A percentile compares a stretch with the other conserved stretches of the same genome.
These are phyloP conservation scores for Solanum paucissectum DNA, from an alignment of 257 asterid genomes.

Conservation along the genomic window DNA sequence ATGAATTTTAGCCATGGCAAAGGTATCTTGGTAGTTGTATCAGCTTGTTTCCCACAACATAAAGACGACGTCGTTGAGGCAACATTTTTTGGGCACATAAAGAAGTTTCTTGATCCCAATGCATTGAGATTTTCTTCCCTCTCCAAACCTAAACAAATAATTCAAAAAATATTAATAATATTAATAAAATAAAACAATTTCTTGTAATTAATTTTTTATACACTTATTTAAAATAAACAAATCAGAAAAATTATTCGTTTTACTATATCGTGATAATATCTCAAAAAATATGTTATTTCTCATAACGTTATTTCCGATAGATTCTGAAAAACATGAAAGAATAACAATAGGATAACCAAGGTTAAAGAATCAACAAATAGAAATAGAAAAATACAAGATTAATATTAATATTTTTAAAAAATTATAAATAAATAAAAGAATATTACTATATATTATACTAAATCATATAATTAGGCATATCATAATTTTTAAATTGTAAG, in stretches of 20 bases:
- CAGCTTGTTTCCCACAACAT: constrained; percentile 53
- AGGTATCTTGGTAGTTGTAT: constrained; percentile 14
- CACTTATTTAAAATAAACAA: background rate
- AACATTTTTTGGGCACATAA: constrained; percentile 35
- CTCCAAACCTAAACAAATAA: constrained; percentile 37
- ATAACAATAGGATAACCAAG: background rate
- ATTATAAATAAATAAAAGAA: background rate
- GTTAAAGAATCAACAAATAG: no score
- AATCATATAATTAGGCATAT: background rate
- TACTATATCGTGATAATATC: no score
- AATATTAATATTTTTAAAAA: background rate
- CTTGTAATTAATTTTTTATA: background rate
- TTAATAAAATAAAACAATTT: background rate
- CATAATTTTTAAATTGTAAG: background rate
- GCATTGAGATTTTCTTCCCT: constrained; percentile 43
- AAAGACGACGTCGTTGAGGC: constrained; percentile 10
- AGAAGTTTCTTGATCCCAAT: constrained; percentile 78
- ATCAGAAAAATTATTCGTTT: background rate
- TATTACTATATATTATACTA: background rate
- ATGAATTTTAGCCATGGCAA: constrained; percentile 51
- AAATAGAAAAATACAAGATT: no score
- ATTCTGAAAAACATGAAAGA: no score
- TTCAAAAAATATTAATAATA: background rate
- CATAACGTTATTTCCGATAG: no score
- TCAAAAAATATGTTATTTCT: no score